Percentiles rank a stretch among this genome's conserved stretches.
These are phyloP conservation scores for Naganishia kalamii DNA, from an alignment of 768 basidiomycete genomes.

Conservation along the genomic window DNA sequence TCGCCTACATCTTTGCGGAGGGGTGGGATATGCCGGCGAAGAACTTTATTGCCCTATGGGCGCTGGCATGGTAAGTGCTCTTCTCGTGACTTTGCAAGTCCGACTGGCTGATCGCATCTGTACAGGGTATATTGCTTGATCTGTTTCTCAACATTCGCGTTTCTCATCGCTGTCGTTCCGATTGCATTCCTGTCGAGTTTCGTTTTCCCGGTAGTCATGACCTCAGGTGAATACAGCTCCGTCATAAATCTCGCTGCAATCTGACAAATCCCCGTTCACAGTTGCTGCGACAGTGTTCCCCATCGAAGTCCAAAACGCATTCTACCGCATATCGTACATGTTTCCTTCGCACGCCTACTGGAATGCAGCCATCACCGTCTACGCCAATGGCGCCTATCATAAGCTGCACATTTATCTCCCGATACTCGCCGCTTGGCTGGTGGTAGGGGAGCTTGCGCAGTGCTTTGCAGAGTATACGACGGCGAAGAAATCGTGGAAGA, in stretches of 20 bases:
- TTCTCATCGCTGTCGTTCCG: conserved; percentile 10
- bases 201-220: not conserved
- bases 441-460: not conserved
- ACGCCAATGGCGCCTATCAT: not conserved
- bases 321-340: conserved; percentile 12
- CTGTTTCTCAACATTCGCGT: conserved; percentile 1
- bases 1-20: not conserved
- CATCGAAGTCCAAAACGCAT: conserved; percentile 10
- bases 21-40: not conserved
- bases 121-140: conserved; percentile 5
- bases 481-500: not conserved
- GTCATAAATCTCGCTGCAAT: not conserved
- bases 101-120: too few relatives aligned
- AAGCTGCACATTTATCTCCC: conserved; percentile 7
- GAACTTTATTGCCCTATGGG: conserved; percentile 12
- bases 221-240: not conserved
- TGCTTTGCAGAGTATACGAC: not conserved
- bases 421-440: not conserved
- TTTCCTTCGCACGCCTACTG: conserved; percentile 15
- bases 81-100: not conserved
- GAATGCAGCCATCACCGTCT: conserved; percentile 1
- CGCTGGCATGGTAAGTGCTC: not conserved
- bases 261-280: not conserved
- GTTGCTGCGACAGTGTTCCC: conserved; percentile 16
- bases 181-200: conserved; percentile 4